These are phyloP conservation scores for Podospora sp. DNA, from an alignment of 495 filamentous ascomycete species.

Conservation along the genomic window DNA sequence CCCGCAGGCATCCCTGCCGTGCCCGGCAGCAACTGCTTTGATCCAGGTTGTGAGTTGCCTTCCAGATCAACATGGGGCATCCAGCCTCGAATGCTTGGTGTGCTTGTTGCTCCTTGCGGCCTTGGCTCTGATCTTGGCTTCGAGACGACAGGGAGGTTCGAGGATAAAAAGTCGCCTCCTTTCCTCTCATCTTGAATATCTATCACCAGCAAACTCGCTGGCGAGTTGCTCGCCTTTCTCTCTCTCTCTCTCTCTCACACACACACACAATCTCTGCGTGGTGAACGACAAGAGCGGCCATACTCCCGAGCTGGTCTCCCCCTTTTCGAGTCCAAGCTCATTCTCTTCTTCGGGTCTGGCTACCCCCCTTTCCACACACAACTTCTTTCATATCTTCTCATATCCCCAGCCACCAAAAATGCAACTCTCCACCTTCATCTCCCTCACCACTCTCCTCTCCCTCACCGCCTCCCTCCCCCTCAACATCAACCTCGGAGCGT, in stretches of 20 bases:
- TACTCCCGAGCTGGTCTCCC: constrained; percentile 1
- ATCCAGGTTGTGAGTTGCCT: constrained; percentile 1
- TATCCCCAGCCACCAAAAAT: constrained; percentile 16
- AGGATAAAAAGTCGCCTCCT: neutral
- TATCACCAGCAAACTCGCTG: neutral
- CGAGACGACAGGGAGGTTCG: neutral
- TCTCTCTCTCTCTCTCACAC: neutral
- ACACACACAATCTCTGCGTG: neutral
- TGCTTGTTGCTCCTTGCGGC: constrained; percentile 2
- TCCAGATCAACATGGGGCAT: neutral
- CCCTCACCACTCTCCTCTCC: constrained; percentile 20
- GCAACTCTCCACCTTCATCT: constrained; percentile 26
- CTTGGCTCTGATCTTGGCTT: constrained; percentile 7
- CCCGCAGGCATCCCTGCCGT: neutral
- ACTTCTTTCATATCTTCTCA: neutral
- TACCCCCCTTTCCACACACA: neutral
- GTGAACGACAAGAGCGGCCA: neutral
- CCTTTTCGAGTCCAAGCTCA: neutral
- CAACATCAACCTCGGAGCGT: constrained; percentile 63
- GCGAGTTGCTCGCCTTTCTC: neutral
- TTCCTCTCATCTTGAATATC: neutral
- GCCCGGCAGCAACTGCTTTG: neutral
- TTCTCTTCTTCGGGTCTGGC: constrained; percentile 2
- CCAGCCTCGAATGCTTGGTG: constrained; percentile 2
- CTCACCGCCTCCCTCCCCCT: constrained; percentile 39